Evolutionary conservation across 1,139 yeast genomes (phyloP).

Genomic region (Protomyces arabidopsidicola): DNA sequence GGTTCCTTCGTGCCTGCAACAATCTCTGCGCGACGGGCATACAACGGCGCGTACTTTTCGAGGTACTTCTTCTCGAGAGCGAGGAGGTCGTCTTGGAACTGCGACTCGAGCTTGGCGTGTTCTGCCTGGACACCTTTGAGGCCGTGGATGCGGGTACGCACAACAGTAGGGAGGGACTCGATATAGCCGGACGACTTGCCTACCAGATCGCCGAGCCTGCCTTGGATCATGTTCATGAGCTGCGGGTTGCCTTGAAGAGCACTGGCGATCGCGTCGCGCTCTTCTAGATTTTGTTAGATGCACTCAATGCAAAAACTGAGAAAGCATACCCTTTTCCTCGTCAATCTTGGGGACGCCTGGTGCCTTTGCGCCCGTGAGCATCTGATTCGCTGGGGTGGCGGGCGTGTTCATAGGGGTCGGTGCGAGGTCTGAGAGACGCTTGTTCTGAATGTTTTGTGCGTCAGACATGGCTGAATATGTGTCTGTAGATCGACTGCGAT

Average conservation of each 20-base stretch:
- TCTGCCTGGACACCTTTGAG: constrained; percentile 78
- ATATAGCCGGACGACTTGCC: constrained; percentile 88
- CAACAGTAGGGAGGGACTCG: constrained; percentile 64
- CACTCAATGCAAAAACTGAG: background rate
- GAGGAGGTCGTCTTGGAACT: constrained; percentile 83
- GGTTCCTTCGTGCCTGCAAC: constrained; percentile 74
- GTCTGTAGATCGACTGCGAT: background rate
- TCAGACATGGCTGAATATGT: background rate
- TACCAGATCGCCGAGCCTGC: constrained; percentile 74
- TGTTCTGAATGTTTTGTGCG: constrained; percentile 45
- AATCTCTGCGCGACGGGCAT: constrained; percentile 66
- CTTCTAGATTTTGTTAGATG: background rate
- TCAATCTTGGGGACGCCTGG: constrained; percentile 74
- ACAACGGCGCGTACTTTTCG: constrained; percentile 69
- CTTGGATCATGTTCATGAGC: constrained; percentile 79
- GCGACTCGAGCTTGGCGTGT: constrained; percentile 79
- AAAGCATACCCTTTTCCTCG: constrained; percentile 50
- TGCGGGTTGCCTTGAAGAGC: constrained; percentile 70
- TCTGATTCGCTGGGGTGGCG: constrained; percentile 75
- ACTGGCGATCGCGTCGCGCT: constrained; percentile 37
- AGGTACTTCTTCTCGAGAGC: constrained; percentile 80
- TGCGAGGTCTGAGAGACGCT: constrained; percentile 72
- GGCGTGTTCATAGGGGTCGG: constrained; percentile 99
- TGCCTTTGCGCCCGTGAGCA: constrained; percentile 55
- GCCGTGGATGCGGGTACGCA: constrained; percentile 73